These are phyloP conservation scores for Cutaneotrichosporon dermatis DNA, from an alignment of 1,284 basidiomycete species.

Conservation along the genomic window DNA sequence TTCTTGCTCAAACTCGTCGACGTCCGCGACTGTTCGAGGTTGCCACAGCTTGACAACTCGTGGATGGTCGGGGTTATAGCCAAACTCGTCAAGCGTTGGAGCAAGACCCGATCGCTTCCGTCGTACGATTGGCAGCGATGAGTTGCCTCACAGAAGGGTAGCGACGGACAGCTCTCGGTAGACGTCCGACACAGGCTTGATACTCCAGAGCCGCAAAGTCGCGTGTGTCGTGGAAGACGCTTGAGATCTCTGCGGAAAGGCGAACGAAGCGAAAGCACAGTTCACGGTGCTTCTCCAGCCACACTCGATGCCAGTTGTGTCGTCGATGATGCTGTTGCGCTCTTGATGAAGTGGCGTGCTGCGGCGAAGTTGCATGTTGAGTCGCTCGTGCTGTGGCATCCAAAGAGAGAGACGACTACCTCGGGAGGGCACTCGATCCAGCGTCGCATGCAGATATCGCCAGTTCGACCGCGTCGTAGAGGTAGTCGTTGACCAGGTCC, in stretches of 20 bases:
- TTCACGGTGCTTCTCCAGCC: constrained; percentile 15
- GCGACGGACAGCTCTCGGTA: constrained; percentile 22
- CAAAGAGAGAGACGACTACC: constrained; percentile 17
- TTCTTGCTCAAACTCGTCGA: constrained; percentile 12
- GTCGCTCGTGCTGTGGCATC: constrained; percentile 19
- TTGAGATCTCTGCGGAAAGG: constrained; percentile 21
- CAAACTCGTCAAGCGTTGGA: constrained; percentile 21
- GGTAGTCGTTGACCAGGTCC: constrained; percentile 22
- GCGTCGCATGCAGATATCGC: constrained; percentile 20
- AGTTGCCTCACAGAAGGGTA: constrained; percentile 24
- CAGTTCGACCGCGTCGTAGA: constrained; percentile 36
- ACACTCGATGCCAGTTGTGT: constrained; percentile 20
- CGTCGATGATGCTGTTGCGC: constrained; percentile 20
- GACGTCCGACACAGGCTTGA: constrained; percentile 18
- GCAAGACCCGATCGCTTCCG: constrained; percentile 18
- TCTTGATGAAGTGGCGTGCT: constrained; percentile 22
- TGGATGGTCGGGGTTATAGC: constrained; percentile 21
- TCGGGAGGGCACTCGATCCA: constrained; percentile 8
- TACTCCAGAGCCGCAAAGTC: constrained; percentile 16
- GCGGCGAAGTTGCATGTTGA: constrained; percentile 18
- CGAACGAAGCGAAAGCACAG: constrained; percentile 23
- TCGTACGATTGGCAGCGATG: constrained; percentile 16
- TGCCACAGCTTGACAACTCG: constrained; percentile 8
- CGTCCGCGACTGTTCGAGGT: constrained; percentile 18
- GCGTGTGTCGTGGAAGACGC: constrained; percentile 24